Evolutionary conservation across 805 yeast genomes (phyloP).

Genomic region (Sungouiozyma ichnusensis): DNA sequence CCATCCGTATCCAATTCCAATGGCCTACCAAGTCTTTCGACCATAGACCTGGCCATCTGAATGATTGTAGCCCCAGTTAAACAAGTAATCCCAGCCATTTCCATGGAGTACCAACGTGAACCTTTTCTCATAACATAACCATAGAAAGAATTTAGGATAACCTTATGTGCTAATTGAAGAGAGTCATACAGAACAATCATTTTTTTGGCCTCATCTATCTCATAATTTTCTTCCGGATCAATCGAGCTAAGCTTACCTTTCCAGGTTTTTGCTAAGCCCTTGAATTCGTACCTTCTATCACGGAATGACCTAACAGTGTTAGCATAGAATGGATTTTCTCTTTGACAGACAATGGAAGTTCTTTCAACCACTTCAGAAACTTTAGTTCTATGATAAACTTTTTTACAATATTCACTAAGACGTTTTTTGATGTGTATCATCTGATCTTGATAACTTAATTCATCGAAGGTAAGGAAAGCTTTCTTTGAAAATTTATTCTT

Average conservation of each 20-base stretch:
- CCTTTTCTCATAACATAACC: constrained; percentile 99
- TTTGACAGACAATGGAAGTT: constrained; percentile 90
- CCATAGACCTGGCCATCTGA: constrained; percentile 89
- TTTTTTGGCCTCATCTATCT: constrained; percentile 81
- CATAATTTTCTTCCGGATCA: constrained; percentile 42
- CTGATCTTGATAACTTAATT: constrained; percentile 67
- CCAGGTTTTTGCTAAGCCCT: constrained; percentile 90
- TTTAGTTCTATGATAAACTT: constrained; percentile 72
- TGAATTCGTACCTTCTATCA: constrained; percentile 92
- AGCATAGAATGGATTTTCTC: constrained; percentile 95
- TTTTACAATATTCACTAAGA: constrained; percentile 71
- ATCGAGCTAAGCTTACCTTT: constrained; percentile 63
- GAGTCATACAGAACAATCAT: constrained; percentile 93
- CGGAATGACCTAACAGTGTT: constrained; percentile 89
- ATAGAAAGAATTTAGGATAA: constrained; percentile 89
- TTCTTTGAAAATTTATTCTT: constrained; percentile 42
- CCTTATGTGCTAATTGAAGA: constrained; percentile 91
- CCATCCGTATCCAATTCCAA: constrained; percentile 97
- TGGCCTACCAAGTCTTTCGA: constrained; percentile 90
- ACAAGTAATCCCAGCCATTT: constrained; percentile 99
- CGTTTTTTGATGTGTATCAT: constrained; percentile 66
- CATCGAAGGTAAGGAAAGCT: constrained; percentile 60
- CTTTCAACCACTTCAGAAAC: constrained; percentile 76
- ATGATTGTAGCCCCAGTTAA: constrained; percentile 95
- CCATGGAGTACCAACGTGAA: constrained; percentile 98